Conservation (phyloP, 306 rosid species). For the Rosa chinensis region DNA sequence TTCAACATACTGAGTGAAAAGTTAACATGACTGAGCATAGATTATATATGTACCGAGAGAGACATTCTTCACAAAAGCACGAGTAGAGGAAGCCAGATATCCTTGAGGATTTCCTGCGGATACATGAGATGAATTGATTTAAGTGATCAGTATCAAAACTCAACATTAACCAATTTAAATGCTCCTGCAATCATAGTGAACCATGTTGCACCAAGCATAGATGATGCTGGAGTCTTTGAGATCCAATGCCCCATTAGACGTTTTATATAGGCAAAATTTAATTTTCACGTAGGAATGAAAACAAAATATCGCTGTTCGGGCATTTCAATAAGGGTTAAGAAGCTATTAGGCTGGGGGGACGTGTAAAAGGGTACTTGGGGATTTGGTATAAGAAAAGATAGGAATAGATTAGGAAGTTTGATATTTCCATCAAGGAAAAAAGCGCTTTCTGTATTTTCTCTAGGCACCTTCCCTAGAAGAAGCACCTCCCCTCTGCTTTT, state of each 20-base stretch:
- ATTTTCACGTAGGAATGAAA: neutral
- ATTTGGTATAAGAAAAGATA: neutral
- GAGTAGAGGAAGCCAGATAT: slow-evolving; percentile 44
- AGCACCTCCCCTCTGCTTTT: neutral
- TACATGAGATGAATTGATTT: slow-evolving; percentile 19
- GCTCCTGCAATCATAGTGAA: neutral
- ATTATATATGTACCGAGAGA: slow-evolving; percentile 51
- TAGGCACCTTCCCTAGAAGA: neutral
- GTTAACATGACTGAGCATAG: slow-evolving; percentile 22
- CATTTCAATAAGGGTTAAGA: neutral
- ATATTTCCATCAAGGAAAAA: neutral
- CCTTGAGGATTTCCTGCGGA: slow-evolving; percentile 56
- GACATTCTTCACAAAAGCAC: slow-evolving; percentile 59
- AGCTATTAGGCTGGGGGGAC: neutral
- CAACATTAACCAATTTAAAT: slow-evolving; percentile 20
- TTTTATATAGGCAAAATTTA: neutral
- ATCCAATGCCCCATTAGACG: neutral
- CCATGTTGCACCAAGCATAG: neutral
- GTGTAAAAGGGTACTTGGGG: neutral
- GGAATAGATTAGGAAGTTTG: neutral
- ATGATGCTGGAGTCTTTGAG: neutral
- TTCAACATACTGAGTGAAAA: slow-evolving; percentile 8
- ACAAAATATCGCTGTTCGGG: neutral
- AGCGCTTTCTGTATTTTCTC: neutral
- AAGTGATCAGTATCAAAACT: slow-evolving; percentile 14